These are phyloP conservation scores for Agaricus sinodeliciosus DNA, from an alignment of 768 basidiomycete genomes.

Conservation along the genomic window DNA sequence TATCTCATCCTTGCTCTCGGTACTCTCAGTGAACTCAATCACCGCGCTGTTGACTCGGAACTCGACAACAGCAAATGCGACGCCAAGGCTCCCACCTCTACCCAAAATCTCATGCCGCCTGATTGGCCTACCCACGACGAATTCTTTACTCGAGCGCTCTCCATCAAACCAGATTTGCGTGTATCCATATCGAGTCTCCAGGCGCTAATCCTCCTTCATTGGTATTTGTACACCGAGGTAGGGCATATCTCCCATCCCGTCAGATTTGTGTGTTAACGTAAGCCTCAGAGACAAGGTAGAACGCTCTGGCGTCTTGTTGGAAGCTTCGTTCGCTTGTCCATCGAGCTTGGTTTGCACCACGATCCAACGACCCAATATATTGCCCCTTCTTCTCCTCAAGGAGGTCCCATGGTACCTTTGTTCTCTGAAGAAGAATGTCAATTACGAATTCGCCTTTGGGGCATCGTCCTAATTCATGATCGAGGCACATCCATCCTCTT, in stretches of 20 bases:
- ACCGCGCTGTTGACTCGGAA: conserved; percentile 51
- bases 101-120: conserved; percentile 56
- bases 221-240: conserved; percentile 88
- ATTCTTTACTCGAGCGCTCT: conserved; percentile 74
- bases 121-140: conserved; percentile 81
- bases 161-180: conserved; percentile 74
- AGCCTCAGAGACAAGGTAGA: conserved; percentile 72
- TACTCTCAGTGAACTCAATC: conserved; percentile 76
- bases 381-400: conserved; percentile 23
- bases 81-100: conserved; percentile 11
- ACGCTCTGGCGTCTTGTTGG: conserved; percentile 86
- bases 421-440: conserved; percentile 77
- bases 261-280: conserved; percentile 5
- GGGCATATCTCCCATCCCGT: conserved; percentile 13
- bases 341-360: conserved; percentile 83
- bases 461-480: conserved; percentile 79
- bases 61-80: conserved; percentile 33
- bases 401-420: conserved; percentile 13
- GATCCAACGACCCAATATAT: conserved; percentile 65
- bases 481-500: conserved; percentile 84
- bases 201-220: conserved; percentile 77
- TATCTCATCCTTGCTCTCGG: conserved; percentile 78
- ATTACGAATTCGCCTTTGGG: conserved; percentile 78
- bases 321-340: conserved; percentile 72
- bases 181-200: conserved; percentile 81